phyloP scores from a whole-genome alignment of 495 filamentous ascomycete species.

The Parmelia sp. region DNA sequence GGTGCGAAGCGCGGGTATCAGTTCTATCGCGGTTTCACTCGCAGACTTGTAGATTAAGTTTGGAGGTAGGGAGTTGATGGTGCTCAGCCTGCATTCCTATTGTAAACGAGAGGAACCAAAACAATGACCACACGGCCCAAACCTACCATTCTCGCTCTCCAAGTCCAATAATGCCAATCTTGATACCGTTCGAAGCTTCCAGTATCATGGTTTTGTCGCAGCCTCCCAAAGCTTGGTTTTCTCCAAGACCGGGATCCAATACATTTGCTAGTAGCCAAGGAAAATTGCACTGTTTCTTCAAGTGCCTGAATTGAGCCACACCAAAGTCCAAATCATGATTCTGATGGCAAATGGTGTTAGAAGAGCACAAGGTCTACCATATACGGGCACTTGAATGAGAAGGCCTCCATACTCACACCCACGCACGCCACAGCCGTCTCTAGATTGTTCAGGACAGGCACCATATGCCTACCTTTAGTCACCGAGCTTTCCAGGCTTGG shows the following conservation, averaged over 20 bases:
- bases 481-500: constrained; percentile 78
- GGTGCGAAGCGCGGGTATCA: constrained; percentile 61
- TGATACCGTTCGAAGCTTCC: constrained; percentile 72
- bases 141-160: constrained; percentile 64
- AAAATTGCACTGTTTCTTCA: constrained; percentile 69
- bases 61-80: constrained; percentile 78
- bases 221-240: constrained; percentile 60
- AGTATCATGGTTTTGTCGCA: constrained; percentile 65
- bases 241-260: constrained; percentile 68
- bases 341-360: constrained; percentile 29
- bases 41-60: constrained; percentile 75
- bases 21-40: constrained; percentile 58
- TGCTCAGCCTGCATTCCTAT: constrained; percentile 59
- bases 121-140: background rate
- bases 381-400: constrained; percentile 1
- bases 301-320: constrained; percentile 66
- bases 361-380: background rate
- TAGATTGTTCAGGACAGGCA: constrained; percentile 74
- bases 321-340: constrained; percentile 96
- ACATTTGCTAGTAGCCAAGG: constrained; percentile 89
- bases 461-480: constrained; percentile 86
- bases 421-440: constrained; percentile 70
- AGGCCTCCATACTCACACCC: constrained; percentile 51
- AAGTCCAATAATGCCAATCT: constrained; percentile 77
- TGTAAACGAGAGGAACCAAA: constrained; percentile 4